Percentiles rank a stretch among this genome's conserved stretches.
These are phyloP conservation scores for Margaritispora aquatica DNA, from an alignment of 495 filamentous ascomycete species.

Conservation along the genomic window DNA sequence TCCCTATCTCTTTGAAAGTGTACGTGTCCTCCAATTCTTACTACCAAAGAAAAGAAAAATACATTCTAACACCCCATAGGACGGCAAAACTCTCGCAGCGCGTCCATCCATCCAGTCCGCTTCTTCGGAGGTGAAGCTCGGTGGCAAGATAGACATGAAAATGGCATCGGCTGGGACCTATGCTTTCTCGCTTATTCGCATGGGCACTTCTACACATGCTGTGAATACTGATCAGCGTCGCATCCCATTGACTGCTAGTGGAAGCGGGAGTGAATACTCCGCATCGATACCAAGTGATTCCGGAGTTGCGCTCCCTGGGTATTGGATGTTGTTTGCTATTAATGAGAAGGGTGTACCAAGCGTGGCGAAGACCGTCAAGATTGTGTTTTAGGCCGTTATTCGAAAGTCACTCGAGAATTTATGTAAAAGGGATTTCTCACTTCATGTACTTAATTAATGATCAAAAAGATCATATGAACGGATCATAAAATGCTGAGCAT, in stretches of 20 bases:
- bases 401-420: too few relatives aligned
- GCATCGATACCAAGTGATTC: not conserved
- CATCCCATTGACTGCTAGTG: conserved; percentile 29
- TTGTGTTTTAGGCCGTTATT: too few relatives aligned
- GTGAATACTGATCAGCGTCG: conserved; percentile 56
- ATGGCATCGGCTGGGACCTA: too few relatives aligned
- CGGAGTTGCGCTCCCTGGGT: not conserved
- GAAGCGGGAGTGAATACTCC: not conserved
- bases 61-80: too few relatives aligned
- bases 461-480: too few relatives aligned
- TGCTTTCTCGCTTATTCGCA: conserved; percentile 34
- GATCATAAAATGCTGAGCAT: not conserved
- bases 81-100: too few relatives aligned
- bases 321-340: not conserved
- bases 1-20: conserved; percentile 42
- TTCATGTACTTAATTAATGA: too few relatives aligned
- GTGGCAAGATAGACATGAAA: too few relatives aligned
- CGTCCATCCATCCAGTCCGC: too few relatives aligned
- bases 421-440: too few relatives aligned
- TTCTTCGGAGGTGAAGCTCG: too few relatives aligned
- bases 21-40: conserved; percentile 31
- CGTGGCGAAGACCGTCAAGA: not conserved
- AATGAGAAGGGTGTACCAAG: not conserved
- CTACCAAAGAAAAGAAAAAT: too few relatives aligned
- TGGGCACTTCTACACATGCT: conserved; percentile 45